Base-by-base conservation (phyloP, 192 early-diverging fungal species). In the Backusella morwellensis region DNA sequence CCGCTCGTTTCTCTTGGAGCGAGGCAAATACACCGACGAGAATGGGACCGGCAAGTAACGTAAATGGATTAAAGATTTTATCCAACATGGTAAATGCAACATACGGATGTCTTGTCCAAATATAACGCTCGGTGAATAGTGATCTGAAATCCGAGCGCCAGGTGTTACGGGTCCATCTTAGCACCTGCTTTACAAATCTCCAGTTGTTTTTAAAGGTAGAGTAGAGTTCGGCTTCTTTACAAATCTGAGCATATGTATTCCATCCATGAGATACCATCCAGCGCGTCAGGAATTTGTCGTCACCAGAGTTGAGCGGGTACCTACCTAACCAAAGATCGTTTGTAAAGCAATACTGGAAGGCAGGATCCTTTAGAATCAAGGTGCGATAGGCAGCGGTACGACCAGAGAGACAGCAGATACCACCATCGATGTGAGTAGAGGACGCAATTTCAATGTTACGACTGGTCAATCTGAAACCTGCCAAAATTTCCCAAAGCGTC, bases 121-220 rank as follows among this genome's bases (percentile, higher is more conserved):
- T 87, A 35, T 80, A 73, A 0, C 91, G 78, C 69, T 93, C 92
- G 32, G 80, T 86, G 74, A 93, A 92, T 72, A 93, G 75, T 6
- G 86, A 88, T 12, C 89, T 78, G 72, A 89, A 88, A 66, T 93
- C 92, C 14, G 88, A 90, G 0, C 92, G 79, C 92, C 92, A 93
- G 15, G 91, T 93, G 68, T 93, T 93, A 29, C 92, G 87, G 4
- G 92, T 93, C 92, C 92, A 93, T 19, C 92, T 83, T 38, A 93
- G 72, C 2, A 93, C 84, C 63, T 93, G 92, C 54, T 91, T 92
- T 2, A 93, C 73, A 72, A 93, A 93, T 19, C 88, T 78, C 91
- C 91, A 93, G 68, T 93, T 91, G 82, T 92, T 88, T 80, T 93
- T 93, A 82, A 93, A 93, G 0, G 92, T 93, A 3, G 92, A 93